A percentile compares a stretch with the other conserved stretches of the same genome.
Conservation (phyloP, 495 filamentous ascomycete genomes). For the Talaromyces liani region DNA sequence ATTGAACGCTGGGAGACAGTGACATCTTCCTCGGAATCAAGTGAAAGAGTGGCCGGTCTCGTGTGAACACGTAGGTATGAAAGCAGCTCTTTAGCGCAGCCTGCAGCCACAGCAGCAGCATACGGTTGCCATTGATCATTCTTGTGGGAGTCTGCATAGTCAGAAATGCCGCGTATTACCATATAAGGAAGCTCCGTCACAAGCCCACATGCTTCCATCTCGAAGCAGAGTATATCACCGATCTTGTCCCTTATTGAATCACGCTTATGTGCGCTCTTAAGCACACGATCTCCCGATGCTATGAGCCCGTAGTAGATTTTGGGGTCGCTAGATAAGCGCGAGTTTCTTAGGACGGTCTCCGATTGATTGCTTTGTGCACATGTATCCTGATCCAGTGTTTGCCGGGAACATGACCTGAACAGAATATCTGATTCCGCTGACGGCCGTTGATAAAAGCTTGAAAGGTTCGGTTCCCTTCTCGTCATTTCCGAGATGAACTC, state of each 20-base stretch:
- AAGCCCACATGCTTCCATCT: slow-evolving; percentile 30
- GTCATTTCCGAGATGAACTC: neutral
- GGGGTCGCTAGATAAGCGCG: neutral
- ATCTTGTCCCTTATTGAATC: neutral
- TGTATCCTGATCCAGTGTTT: neutral
- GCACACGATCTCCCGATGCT: slow-evolving; percentile 5
- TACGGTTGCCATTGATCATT: slow-evolving; percentile 24
- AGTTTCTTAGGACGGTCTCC: neutral
- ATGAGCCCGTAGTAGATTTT: neutral
- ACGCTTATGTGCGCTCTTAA: slow-evolving; percentile 13
- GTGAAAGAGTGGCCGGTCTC: no score
- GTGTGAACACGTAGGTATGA: neutral
- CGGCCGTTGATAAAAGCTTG: neutral
- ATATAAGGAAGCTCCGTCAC: slow-evolving; percentile 16
- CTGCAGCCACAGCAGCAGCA: slow-evolving; percentile 21
- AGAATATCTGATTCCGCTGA: neutral
- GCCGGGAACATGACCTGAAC: neutral
- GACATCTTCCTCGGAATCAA: no score
- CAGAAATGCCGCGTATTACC: slow-evolving; percentile 24
- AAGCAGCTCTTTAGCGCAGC: slow-evolving; percentile 19
- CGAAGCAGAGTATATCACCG: slow-evolving; percentile 19
- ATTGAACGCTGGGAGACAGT: no score
- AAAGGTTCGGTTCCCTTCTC: neutral
- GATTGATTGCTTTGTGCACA: neutral
- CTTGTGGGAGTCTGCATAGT: slow-evolving; percentile 27